phyloP scores from a whole-genome alignment of 306 rosid genomes.

The Medicago truncatula region MtrunA17r5.0-ANR NC_053044.1:29768501-29769000 shows the following conservation, averaged over 20 bases:
- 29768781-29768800: slow-evolving; percentile 11
- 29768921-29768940: slow-evolving; percentile 70
- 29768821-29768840: slow-evolving; percentile 26
- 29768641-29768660: slow-evolving; percentile 8
- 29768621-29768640: slow-evolving; percentile 24
- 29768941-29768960: slow-evolving; percentile 76
- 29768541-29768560: slow-evolving; percentile 9
- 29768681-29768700: slow-evolving; percentile 24
- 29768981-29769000: slow-evolving; percentile 41
- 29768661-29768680: not conserved
- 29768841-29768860: slow-evolving; percentile 35
- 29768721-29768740: not conserved
- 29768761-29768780: slow-evolving; percentile 17
- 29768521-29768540: not conserved
- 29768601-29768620: slow-evolving; percentile 23
- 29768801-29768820: slow-evolving; percentile 30
- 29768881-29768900: slow-evolving; percentile 13
- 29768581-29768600: slow-evolving; percentile 35
- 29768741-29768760: no score
- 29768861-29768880: slow-evolving; percentile 35
- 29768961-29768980: slow-evolving; percentile 61
- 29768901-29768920: slow-evolving; percentile 63
- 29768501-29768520: slow-evolving; percentile 31
- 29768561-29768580: not conserved
- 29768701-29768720: not conserved